These are phyloP conservation scores for Trichophyton rubrum DNA, from an alignment of 2,329 filamentous ascomycete genomes.

Conservation along the genomic window DNA sequence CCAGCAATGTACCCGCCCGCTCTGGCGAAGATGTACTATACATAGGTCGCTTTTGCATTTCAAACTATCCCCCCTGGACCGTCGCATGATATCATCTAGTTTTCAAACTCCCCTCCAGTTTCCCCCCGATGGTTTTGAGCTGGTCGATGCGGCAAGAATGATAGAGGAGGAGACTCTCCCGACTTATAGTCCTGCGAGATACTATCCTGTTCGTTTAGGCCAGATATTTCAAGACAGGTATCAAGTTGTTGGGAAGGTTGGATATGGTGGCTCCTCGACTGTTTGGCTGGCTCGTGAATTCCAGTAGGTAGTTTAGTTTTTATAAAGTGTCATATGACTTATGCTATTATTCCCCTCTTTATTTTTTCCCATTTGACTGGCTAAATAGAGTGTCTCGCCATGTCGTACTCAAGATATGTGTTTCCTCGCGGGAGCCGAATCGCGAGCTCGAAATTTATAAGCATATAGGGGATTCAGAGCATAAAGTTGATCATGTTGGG, in stretches of 20 bases:
- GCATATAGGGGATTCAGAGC: background rate
- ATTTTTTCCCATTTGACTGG: background rate
- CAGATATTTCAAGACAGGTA: conserved; percentile 1
- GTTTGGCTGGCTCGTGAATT: conserved; percentile 4
- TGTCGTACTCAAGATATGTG: background rate
- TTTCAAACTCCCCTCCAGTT: background rate
- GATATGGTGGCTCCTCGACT: conserved; percentile 2
- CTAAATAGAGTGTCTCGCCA: background rate
- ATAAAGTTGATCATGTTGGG: conserved; percentile 6
- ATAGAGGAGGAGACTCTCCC: conserved; percentile 3
- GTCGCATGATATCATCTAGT: background rate
- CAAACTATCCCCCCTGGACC: background rate
- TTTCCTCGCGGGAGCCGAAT: background rate
- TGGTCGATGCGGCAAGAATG: background rate
- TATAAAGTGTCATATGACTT: background rate
- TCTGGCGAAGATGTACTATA: background rate
- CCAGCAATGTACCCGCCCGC: background rate
- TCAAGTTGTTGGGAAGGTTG: conserved; percentile 4
- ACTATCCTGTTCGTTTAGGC: conserved; percentile 1
- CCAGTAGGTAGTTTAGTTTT: background rate
- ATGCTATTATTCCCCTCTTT: background rate
- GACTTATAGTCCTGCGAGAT: background rate
- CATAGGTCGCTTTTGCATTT: too few species aligned
- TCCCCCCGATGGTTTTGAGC: background rate
- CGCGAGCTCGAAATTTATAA: background rate